phyloP scores from a whole-genome alignment of 2,329 filamentous ascomycete genomes.

The Botrytis hyacinthi region DNA sequence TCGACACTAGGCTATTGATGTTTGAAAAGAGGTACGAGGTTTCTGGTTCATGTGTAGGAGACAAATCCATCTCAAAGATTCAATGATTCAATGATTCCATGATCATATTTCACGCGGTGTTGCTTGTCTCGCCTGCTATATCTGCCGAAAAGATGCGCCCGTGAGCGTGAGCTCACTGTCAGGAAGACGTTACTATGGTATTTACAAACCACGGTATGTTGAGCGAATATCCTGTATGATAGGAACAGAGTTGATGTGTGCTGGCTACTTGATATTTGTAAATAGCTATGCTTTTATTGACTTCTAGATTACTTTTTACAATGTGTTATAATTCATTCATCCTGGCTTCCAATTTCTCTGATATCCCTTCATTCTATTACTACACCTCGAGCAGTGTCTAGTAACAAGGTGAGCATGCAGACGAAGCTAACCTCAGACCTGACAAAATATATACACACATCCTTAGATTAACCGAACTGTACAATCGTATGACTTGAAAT shows the following conservation, averaged over 20 bases:
- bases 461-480: background rate
- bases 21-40: background rate
- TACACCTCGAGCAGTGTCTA: background rate
- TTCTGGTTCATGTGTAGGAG: background rate
- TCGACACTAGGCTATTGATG: background rate
- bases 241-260: background rate
- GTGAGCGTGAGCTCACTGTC: too few species aligned
- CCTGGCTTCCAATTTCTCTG: background rate
- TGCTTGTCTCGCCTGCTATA: background rate
- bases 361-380: background rate
- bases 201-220: background rate
- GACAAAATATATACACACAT: background rate
- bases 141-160: background rate
- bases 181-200: background rate
- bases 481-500: background rate
- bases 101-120: background rate
- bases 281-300: background rate
- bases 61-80: background rate
- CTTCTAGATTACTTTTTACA: background rate
- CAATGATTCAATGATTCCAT: background rate
- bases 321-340: background rate
- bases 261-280: background rate
- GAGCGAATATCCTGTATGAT: background rate
- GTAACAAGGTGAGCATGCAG: background rate
- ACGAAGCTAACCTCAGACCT: background rate